Conservation (phyloP, 23 red algal genomes). For the Gracilaria domingensis region DNA sequence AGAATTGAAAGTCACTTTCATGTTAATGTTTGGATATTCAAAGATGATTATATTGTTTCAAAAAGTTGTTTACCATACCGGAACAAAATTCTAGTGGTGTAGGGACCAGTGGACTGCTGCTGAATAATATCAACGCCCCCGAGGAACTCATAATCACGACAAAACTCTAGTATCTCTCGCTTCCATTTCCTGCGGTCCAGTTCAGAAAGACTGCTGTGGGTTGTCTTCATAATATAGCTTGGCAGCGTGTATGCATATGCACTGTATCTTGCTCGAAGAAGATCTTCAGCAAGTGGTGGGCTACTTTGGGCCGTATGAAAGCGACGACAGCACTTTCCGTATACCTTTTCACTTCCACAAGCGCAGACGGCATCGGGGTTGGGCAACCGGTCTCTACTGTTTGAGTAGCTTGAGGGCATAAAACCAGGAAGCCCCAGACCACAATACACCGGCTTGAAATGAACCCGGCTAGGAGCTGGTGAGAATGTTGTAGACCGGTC, state of each 20-base stretch:
- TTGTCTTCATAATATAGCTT: conserved; percentile 97
- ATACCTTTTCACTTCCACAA: conserved; percentile 81
- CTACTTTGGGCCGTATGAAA: conserved; percentile 74
- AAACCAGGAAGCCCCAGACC: conserved; percentile 29
- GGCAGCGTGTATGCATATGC: conserved; percentile 88
- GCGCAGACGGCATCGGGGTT: conserved; percentile 54
- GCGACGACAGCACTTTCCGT: conserved; percentile 86
- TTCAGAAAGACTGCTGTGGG: conserved; percentile 68
- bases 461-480: background rate
- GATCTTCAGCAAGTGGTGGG: conserved; percentile 73
- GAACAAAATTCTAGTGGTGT: conserved; percentile 83
- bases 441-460: background rate
- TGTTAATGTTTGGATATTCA: conserved; percentile 2
- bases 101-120: conserved; percentile 76
- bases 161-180: conserved; percentile 95
- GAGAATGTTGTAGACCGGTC: background rate
- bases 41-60: background rate
- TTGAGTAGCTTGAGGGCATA: background rate
- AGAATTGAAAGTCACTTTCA: background rate
- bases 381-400: conserved; percentile 53
- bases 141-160: conserved; percentile 85
- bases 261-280: conserved; percentile 86
- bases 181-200: conserved; percentile 83
- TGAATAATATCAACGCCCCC: conserved; percentile 89
- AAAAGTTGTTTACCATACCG: conserved; percentile 39